phyloP scores from a whole-genome alignment of 768 basidiomycete genomes.

The Dioszegia hungarica region DNA sequence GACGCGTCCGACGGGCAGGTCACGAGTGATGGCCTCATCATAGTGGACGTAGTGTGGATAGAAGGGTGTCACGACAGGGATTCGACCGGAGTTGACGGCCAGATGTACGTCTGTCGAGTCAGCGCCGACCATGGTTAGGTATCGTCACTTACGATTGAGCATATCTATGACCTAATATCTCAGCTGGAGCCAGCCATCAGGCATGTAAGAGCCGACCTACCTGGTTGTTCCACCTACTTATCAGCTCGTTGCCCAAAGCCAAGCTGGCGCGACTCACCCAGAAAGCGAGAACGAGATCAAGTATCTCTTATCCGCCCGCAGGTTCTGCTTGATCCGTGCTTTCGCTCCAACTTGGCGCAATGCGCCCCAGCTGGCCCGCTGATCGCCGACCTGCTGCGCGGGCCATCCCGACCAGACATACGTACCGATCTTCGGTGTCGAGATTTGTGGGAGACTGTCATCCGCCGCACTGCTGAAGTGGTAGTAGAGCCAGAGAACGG shows the following conservation, averaged over 20 bases:
- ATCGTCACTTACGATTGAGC: conserved; percentile 6
- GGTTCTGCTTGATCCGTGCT: conserved; percentile 2
- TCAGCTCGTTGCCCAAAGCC: background rate
- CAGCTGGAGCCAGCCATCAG: background rate
- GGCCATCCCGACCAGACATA: background rate
- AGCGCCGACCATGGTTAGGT: background rate
- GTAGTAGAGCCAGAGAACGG: too few species aligned
- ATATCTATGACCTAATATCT: background rate
- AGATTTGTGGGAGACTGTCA: too few species aligned
- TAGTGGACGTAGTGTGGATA: background rate
- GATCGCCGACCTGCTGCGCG: background rate
- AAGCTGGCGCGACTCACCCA: conserved; percentile 5
- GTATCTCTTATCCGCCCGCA: conserved; percentile 10
- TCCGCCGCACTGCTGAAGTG: too few species aligned
- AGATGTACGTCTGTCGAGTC: conserved; percentile 4
- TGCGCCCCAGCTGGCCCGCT: background rate
- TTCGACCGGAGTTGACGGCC: conserved; percentile 1
- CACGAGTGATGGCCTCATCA: background rate
- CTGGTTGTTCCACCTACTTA: conserved; percentile 8
- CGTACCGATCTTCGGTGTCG: background rate
- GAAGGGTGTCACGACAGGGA: conserved; percentile 11
- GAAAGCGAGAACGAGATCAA: background rate
- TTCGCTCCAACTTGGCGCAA: conserved; percentile 1
- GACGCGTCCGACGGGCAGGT: conserved; percentile 5
- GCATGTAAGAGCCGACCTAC: background rate